Conservation (phyloP, 208 protist genomes). For the Trypanosomatidae sp. region DNA sequence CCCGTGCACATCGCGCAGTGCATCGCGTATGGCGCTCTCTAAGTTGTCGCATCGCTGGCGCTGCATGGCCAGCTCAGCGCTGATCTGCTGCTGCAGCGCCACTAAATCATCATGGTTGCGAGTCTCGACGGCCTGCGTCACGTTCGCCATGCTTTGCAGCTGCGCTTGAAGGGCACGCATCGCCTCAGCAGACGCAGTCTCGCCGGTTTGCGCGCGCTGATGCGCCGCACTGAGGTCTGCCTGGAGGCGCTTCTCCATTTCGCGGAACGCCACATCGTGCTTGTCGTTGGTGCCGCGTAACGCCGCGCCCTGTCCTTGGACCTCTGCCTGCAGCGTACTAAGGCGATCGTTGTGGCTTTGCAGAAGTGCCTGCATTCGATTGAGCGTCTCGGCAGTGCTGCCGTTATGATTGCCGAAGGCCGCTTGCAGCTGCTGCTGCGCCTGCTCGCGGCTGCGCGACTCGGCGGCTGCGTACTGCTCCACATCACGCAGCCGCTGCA, state of each 20-base stretch:
- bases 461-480: slow-evolving; percentile 72
- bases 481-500: slow-evolving; percentile 77
- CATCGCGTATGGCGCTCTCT: slow-evolving; percentile 49
- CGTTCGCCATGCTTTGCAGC: slow-evolving; percentile 39
- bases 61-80: slow-evolving; percentile 29
- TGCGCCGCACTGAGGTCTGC: slow-evolving; percentile 46
- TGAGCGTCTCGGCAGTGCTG: slow-evolving; percentile 15
- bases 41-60: slow-evolving; percentile 57
- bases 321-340: slow-evolving; percentile 51
- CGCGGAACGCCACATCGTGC: slow-evolving; percentile 38
- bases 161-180: slow-evolving; percentile 46
- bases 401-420: slow-evolving; percentile 34
- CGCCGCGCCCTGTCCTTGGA: slow-evolving; percentile 42
- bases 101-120: slow-evolving; percentile 45
- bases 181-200: slow-evolving; percentile 48
- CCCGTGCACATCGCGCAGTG: slow-evolving; percentile 60
- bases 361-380: slow-evolving; percentile 22
- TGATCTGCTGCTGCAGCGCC: slow-evolving; percentile 59
- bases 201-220: slow-evolving; percentile 50
- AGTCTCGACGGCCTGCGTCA: slow-evolving; percentile 57
- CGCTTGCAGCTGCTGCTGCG: slow-evolving; percentile 45
- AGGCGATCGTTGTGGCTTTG: slow-evolving; percentile 55
- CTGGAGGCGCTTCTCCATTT: slow-evolving; percentile 68
- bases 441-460: slow-evolving; percentile 40
- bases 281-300: slow-evolving; percentile 56